Base-by-base conservation (phyloP, 164 flowering plant genomes). In the Dillenia suffruticosa region DNA sequence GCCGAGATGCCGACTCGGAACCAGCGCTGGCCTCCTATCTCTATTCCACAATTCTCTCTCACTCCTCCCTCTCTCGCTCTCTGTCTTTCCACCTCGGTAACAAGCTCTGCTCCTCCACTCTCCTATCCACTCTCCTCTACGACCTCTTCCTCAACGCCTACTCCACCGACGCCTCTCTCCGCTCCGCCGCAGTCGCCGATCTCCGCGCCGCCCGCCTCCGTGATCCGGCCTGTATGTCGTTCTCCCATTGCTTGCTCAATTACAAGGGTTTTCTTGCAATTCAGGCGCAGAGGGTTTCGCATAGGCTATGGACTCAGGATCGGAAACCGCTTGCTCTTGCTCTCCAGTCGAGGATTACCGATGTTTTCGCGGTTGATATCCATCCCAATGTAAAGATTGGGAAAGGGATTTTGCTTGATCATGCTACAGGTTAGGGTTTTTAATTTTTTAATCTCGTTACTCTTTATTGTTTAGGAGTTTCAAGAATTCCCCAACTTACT, bases 181-280 rank as follows among this genome's bases (percentile, higher is more conserved):
- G 76, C 32, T 59, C 84, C 59, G 88, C 94, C 59, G 74, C 86
- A 50, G 88, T 84, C 54, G 94, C 94, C 55, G 94, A 90, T 58
- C 83, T 90, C 10, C 85, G 84, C 61, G 96, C 96, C 59, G 86
- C 87, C 45, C 80, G 82, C 11, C 56, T 59, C 56, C 89, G 94
- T 9, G 96, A 90, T 69, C 94, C 96, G 1, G 96, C 96, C 26
- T 90, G 96, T 67, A 74, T 76, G 44, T 87, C 94, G 56, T 90
- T 80, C 78, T 80, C 92, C 46, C 92, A 90, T 66, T 90, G 96
- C 74, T 79, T 90, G 64, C 85, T 90, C 62, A 87, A 90, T 61
- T 90, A 85, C 83, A 90, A 90, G 66, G 96, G 96, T 44, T 88
- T 88, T 77, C 81, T 88, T 26, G 90, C 94, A 40, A 79, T 84